Evolutionary conservation across 75 land plant genomes (phyloP).

Genomic region (Pinus albicaulis): DNA sequence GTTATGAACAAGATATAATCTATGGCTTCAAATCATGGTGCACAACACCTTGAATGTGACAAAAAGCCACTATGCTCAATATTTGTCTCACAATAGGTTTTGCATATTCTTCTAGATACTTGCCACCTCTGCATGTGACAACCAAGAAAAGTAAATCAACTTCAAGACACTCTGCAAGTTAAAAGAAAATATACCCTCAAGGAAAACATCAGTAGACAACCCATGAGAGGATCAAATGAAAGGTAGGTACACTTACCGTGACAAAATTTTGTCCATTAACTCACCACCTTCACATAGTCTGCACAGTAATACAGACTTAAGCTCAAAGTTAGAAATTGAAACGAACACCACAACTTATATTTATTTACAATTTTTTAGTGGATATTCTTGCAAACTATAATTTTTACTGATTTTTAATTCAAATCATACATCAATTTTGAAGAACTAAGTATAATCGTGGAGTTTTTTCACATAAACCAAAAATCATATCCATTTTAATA

Average conservation of each 20-base stretch:
- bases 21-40: constrained; percentile 90
- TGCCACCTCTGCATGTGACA: constrained; percentile 39
- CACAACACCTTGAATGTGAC: constrained; percentile 89
- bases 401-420: too few relatives aligned
- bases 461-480: too few relatives aligned
- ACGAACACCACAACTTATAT: too few relatives aligned
- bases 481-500: too few relatives aligned
- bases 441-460: too few relatives aligned
- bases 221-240: not conserved
- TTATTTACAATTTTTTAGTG: too few relatives aligned
- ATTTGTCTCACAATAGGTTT: constrained; percentile 69
- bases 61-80: constrained; percentile 75
- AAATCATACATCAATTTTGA: too few relatives aligned
- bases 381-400: too few relatives aligned
- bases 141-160: not conserved
- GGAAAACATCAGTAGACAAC: not conserved
- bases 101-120: constrained; percentile 81
- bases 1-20: constrained; percentile 28
- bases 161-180: not conserved
- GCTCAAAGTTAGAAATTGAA: too few relatives aligned
- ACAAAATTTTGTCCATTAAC: constrained; percentile 49
- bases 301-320: too few relatives aligned
- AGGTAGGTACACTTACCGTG: constrained; percentile 25
- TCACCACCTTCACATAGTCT: constrained; percentile 60
- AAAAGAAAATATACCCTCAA: not conserved